Evolutionary conservation across 2,329 filamentous ascomycete species (phyloP).

Genomic region (Colletotrichum sojae): DNA sequence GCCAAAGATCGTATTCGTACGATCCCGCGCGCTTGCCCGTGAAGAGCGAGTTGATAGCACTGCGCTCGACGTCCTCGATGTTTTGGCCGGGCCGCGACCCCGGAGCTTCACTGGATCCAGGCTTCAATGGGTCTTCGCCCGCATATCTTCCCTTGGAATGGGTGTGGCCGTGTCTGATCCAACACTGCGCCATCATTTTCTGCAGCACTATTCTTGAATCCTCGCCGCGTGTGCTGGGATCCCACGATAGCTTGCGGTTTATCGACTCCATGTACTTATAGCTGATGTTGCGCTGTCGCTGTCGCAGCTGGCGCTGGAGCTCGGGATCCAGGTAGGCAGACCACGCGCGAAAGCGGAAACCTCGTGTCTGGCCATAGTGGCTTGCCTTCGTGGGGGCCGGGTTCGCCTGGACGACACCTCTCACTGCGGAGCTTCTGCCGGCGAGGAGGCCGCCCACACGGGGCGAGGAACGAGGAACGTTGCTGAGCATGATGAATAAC

Average conservation of each 20-base stretch:
- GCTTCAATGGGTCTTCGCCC: slow-evolving; percentile 53
- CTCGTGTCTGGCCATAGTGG: slow-evolving; percentile 57
- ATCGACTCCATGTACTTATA: slow-evolving; percentile 63
- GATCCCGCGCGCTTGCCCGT: slow-evolving; percentile 47
- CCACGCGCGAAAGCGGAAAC: slow-evolving; percentile 66
- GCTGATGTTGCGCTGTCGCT: slow-evolving; percentile 58
- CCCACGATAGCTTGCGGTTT: slow-evolving; percentile 62
- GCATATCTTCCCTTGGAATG: slow-evolving; percentile 49
- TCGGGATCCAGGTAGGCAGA: slow-evolving; percentile 58
- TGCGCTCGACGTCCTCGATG: slow-evolving; percentile 61
- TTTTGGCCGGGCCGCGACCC: slow-evolving; percentile 57
- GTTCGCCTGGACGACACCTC: slow-evolving; percentile 24
- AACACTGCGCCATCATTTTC: slow-evolving; percentile 58
- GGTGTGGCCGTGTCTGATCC: slow-evolving; percentile 49
- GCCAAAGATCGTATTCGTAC: slow-evolving; percentile 48
- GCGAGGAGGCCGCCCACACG: slow-evolving; percentile 47
- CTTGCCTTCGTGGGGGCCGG: slow-evolving; percentile 36
- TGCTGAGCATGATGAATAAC: slow-evolving; percentile 46
- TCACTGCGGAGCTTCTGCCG: slow-evolving; percentile 27
- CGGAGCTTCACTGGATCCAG: slow-evolving; percentile 53
- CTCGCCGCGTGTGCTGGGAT: slow-evolving; percentile 54
- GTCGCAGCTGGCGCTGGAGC: slow-evolving; percentile 58
- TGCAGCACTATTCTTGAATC: slow-evolving; percentile 56
- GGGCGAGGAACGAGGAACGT: slow-evolving; percentile 47
- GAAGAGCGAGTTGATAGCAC: slow-evolving; percentile 60